Percentiles rank a stretch among this genome's conserved stretches.
phyloP scores from a whole-genome alignment of 345 rosid genomes.

The Durio zibethinus region DNA sequence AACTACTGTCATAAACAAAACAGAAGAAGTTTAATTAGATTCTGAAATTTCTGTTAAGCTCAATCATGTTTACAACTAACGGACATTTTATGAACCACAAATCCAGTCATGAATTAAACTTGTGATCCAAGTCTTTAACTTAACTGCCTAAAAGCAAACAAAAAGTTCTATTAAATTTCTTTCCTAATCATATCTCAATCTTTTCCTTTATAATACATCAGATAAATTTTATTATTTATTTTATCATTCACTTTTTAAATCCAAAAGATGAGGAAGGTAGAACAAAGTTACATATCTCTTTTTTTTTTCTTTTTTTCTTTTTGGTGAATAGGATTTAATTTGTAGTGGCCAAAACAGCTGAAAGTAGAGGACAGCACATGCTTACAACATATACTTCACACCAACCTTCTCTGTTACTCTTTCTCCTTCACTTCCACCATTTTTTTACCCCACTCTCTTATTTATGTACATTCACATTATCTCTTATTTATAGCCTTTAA shows the following conservation, averaged over 20 bases:
- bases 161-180: background rate
- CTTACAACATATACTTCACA: constrained; percentile 38
- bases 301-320: background rate
- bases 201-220: background rate
- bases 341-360: background rate
- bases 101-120: background rate
- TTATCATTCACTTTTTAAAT: too few species aligned
- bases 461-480: too few species aligned
- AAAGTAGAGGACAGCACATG: constrained; percentile 64
- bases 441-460: constrained; percentile 9
- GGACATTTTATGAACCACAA: background rate
- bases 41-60: background rate
- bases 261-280: background rate
- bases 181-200: background rate
- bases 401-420: constrained; percentile 26
- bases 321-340: background rate
- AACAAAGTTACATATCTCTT: background rate
- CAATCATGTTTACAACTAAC: background rate
- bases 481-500: background rate
- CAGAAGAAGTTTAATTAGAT: background rate
- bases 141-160: background rate
- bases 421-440: constrained; percentile 1
- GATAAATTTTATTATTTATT: background rate
- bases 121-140: background rate
- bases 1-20: background rate